These are phyloP conservation scores for Hibiscus tridactylites DNA, from an alignment of 345 rosid genomes.

Conservation along the genomic window DNA sequence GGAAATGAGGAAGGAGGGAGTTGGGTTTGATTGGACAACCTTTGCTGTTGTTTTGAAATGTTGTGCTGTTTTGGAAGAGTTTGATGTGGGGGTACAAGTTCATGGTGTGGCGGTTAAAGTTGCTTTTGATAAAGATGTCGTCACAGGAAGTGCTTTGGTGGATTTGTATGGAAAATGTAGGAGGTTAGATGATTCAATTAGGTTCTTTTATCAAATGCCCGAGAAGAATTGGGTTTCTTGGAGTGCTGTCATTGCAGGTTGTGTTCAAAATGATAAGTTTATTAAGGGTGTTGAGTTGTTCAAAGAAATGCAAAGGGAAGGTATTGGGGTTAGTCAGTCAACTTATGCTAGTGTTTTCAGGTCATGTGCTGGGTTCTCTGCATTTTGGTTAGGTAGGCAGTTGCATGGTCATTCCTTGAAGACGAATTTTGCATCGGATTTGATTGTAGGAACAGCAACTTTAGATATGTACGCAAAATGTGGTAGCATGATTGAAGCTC, in stretches of 20 bases:
- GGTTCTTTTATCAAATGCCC: constrained; percentile 48
- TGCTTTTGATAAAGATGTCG: constrained; percentile 57
- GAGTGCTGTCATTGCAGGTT: constrained; percentile 82
- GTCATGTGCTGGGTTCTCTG: constrained; percentile 61
- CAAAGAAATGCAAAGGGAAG: constrained; percentile 56
- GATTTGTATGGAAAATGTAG: constrained; percentile 88
- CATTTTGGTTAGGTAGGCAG: constrained; percentile 52
- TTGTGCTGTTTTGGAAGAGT: constrained; percentile 43
- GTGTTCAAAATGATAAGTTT: constrained; percentile 52
- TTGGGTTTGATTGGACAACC: constrained; percentile 40
- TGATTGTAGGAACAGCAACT: constrained; percentile 75
- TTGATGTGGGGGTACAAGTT: constrained; percentile 51
- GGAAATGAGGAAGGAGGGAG: constrained; percentile 46
- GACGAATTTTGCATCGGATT: constrained; percentile 47
- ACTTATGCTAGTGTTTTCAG: constrained; percentile 77
- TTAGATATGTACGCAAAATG: constrained; percentile 95
- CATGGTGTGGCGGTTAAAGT: constrained; percentile 48
- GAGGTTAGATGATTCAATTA: constrained; percentile 45
- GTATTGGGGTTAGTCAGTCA: constrained; percentile 65
- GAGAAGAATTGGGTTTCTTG: constrained; percentile 71
- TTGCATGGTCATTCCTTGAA: constrained; percentile 81
- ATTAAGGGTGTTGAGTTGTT: constrained; percentile 49
- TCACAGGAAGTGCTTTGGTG: constrained; percentile 70
- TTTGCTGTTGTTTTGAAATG: constrained; percentile 59
- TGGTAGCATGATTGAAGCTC: constrained; percentile 54